Conservation (phyloP, 129 eudicot species). For the Artemisia tridentata region DNA sequence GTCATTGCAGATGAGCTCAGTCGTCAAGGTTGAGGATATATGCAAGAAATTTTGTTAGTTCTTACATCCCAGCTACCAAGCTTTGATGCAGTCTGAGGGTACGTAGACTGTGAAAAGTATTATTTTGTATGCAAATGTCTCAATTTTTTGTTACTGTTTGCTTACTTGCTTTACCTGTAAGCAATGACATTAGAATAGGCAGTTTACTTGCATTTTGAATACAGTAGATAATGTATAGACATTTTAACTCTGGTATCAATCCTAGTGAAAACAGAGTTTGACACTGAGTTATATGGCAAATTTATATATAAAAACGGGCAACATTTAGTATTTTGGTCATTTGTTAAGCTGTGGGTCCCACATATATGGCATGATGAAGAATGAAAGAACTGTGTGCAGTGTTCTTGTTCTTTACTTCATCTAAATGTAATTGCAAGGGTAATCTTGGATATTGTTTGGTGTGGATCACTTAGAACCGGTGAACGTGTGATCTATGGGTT, state of each 20-base stretch:
- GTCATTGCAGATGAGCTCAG: conserved; percentile 59
- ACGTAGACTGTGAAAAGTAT: background rate
- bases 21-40: conserved; percentile 37
- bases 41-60: conserved; percentile 23
- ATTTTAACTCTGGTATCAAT: conserved; percentile 5
- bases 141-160: conserved; percentile 1
- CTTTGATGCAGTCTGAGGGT: conserved; percentile 2
- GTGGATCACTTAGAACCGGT: background rate
- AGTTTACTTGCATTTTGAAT: no score
- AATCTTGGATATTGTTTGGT: no score
- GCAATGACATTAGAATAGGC: no score
- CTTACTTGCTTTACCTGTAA: background rate
- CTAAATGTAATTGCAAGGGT: no score
- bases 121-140: conserved; percentile 4
- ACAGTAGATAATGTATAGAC: background rate
- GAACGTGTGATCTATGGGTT: conserved; percentile 6
- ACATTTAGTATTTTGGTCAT: background rate
- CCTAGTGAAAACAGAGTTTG: background rate
- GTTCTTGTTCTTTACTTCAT: no score
- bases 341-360: conserved; percentile 1
- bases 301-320: background rate
- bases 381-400: no score
- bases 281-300: background rate
- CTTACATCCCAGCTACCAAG: background rate
- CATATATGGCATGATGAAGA: no score